These are phyloP conservation scores for Penicillium atrosanguineum DNA, from an alignment of 495 filamentous ascomycete species.

Conservation along the genomic window DNA sequence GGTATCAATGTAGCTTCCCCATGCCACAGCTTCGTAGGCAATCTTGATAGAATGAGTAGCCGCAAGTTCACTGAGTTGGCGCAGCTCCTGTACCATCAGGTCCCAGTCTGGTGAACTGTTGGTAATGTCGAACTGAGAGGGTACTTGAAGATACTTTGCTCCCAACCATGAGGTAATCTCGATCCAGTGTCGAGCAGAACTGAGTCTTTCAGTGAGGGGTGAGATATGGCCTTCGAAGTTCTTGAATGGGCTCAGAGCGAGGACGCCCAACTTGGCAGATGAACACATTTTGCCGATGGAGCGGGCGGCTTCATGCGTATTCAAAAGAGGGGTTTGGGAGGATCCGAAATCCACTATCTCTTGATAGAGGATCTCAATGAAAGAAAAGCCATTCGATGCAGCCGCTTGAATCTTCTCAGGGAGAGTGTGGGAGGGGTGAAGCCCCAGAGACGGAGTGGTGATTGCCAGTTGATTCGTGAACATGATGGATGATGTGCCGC, in stretches of 20 bases:
- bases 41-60: conserved; percentile 19
- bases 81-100: not conserved
- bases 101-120: not conserved
- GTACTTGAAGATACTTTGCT: conserved; percentile 62
- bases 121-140: conserved; percentile 55
- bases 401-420: conserved; percentile 57
- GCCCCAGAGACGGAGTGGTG: conserved; percentile 62
- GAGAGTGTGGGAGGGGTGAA: conserved; percentile 54
- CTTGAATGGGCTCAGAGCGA: conserved; percentile 66
- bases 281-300: conserved; percentile 50
- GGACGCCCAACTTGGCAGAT: conserved; percentile 47
- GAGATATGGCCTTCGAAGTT: conserved; percentile 60
- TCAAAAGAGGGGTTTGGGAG: not conserved
- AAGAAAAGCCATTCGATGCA: conserved; percentile 53
- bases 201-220: conserved; percentile 51
- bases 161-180: conserved; percentile 50
- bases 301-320: not conserved
- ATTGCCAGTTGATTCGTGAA: conserved; percentile 35
- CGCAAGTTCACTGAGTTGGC: not conserved
- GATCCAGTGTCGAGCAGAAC: conserved; percentile 64
- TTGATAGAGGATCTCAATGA: conserved; percentile 62
- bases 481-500: not conserved
- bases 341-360: conserved; percentile 39
- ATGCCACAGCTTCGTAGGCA: conserved; percentile 69
- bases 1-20: conserved; percentile 61